Base-by-base conservation (phyloP, 208 protist species). In the Endotrypanum monterogeii region DNA sequence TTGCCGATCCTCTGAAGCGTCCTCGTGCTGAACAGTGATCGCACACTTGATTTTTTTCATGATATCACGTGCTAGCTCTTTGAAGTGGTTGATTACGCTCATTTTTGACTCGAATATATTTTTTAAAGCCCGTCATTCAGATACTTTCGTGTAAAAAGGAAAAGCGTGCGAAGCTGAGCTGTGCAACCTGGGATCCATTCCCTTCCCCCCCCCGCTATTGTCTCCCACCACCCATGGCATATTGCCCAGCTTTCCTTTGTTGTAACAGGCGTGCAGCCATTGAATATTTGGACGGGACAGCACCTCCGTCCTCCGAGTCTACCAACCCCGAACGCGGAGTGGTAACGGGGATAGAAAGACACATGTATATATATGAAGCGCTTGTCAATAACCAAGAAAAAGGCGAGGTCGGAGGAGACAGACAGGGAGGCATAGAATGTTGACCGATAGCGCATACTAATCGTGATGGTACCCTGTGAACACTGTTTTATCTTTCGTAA, bases 401-500 rank as follows among this genome's bases (percentile, higher is more conserved):
- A 23, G 2, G 18, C 20, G 25, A 23, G 11, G 23, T 0, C 16
- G 37, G 12, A 44, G 23, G 39, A 67, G 39, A 25, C 16, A 23
- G 11, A 41, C 0, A 11, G 61, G 1, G 20, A 41, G 39, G 50
- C 48, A 16, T 20, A 11, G 32, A 41, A 41, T 20, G 3, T 48
- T 8, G 46, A 18, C 7, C 37, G 14, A 62, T n/a, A 18, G 39
- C 0, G 68, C 23, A 5, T 28, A 44, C 73, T 86, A 96, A 82
- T 95, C 93, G 79, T 92, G 82, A 73, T 95, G 85, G 41, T 89
- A 85, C 28, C 87, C 81, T 20, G 90, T 95, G 68, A 84, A 89
- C 5, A 97, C 82, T 50, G 83, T 91, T 72, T 94, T 93, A 73
- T 97, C 90, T 69, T 92, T 93, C 12, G 75, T 86, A 79, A 94